Percentiles rank a stretch among this genome's conserved stretches.
phyloP scores from a whole-genome alignment of 148 eudicot genomes.

The Tetragonia tetragonoides region DNA sequence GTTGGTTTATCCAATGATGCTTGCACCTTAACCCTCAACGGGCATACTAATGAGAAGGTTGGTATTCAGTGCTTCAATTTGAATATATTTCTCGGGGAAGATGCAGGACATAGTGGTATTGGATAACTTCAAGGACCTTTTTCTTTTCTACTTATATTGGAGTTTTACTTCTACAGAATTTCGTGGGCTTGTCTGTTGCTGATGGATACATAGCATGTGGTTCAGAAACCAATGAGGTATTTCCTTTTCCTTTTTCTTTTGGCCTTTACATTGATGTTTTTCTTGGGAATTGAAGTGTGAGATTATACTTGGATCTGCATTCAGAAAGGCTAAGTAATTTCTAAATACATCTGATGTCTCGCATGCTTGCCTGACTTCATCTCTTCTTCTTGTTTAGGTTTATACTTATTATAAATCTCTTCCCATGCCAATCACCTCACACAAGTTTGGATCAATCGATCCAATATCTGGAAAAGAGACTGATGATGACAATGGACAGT shows the following conservation, averaged over 20 bases:
- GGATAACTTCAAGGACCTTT: not conserved
- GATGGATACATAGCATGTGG: slow-evolving; percentile 93
- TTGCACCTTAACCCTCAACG: slow-evolving; percentile 65
- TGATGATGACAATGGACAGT: slow-evolving; percentile 81
- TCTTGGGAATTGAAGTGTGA: not conserved
- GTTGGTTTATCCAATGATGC: slow-evolving; percentile 53
- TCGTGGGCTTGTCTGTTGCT: slow-evolving; percentile 83
- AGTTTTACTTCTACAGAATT: slow-evolving; percentile 53
- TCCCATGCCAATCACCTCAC: slow-evolving; percentile 83
- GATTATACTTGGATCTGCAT: not conserved
- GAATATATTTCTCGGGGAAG: not conserved
- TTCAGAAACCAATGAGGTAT: slow-evolving; percentile 90
- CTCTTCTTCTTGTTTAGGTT: slow-evolving; percentile 50
- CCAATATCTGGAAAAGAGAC: slow-evolving; percentile 81
- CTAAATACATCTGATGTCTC: not conserved
- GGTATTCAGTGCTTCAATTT: slow-evolving; percentile 21
- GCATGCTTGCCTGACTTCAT: slow-evolving; percentile 16
- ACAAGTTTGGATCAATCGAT: slow-evolving; percentile 93
- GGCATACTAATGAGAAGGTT: slow-evolving; percentile 95
- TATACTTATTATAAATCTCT: slow-evolving; percentile 81
- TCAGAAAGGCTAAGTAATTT: not conserved
- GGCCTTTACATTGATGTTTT: not conserved
- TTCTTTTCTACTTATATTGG: not conserved
- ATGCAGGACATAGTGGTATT: not conserved
- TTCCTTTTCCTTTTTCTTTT: not conserved